These are phyloP conservation scores for Ustilago sp. DNA, from an alignment of 1,284 basidiomycete species.

Conservation along the genomic window DNA sequence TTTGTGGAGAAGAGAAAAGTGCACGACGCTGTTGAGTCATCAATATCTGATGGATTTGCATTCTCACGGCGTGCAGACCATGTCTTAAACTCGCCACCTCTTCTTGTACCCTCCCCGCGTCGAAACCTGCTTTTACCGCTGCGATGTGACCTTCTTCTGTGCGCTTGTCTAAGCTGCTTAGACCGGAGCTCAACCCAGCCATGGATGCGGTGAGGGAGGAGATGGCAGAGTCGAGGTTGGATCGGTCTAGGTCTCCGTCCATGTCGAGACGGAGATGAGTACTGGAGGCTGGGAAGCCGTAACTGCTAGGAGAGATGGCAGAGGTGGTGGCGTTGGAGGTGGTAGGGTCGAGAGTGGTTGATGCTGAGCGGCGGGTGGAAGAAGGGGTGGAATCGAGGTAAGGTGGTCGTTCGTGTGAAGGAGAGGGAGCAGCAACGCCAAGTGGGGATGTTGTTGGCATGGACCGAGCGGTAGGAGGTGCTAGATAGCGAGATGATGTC, in stretches of 20 bases:
- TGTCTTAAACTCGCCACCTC: constrained; percentile 53
- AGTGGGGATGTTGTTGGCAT: constrained; percentile 27
- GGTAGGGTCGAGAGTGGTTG: neutral
- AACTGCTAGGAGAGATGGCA: constrained; percentile 7
- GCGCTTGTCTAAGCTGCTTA: constrained; percentile 38
- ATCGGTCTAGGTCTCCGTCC: constrained; percentile 20
- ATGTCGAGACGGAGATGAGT: neutral
- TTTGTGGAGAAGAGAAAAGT: constrained; percentile 17
- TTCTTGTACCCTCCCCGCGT: constrained; percentile 50
- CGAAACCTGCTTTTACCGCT: constrained; percentile 46
- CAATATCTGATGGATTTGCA: constrained; percentile 55
- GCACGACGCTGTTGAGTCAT: constrained; percentile 49
- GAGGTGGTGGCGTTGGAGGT: constrained; percentile 1
- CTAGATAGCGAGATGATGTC: constrained; percentile 16
- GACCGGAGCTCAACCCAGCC: constrained; percentile 18
- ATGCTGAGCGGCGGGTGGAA: constrained; percentile 7
- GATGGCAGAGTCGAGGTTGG: constrained; percentile 32
- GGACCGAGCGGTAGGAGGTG: constrained; percentile 31
- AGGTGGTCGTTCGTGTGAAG: constrained; percentile 18
- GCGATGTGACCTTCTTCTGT: constrained; percentile 51
- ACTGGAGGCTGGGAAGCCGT: neutral
- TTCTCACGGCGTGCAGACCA: constrained; percentile 50
- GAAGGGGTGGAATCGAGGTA: constrained; percentile 14
- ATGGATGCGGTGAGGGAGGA: constrained; percentile 29
- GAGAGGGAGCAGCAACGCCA: neutral